These are phyloP conservation scores for Astrothelium subdiscretum DNA, from an alignment of 495 filamentous ascomycete genomes.

Conservation along the genomic window DNA sequence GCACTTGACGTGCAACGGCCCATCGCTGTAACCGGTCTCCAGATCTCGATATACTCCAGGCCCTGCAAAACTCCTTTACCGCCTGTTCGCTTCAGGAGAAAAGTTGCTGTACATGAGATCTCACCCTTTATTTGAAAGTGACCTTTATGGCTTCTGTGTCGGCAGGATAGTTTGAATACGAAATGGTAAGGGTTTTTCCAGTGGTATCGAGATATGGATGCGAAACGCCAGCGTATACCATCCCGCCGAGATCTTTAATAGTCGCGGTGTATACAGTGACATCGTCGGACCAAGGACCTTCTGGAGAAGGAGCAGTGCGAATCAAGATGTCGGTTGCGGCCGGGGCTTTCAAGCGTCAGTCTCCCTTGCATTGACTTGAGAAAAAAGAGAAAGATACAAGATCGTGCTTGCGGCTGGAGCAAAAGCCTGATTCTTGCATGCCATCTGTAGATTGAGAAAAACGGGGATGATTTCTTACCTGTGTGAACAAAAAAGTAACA, in stretches of 20 bases:
- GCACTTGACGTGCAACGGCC: no score
- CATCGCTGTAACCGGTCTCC: no score
- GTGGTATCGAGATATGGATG: neutral
- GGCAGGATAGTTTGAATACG: neutral
- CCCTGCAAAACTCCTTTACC: no score
- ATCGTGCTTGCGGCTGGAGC: neutral
- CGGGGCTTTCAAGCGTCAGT: neutral
- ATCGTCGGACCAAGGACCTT: conserved; percentile 1
- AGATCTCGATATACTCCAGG: no score
- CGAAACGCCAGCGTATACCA: neutral
- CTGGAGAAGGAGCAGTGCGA: neutral
- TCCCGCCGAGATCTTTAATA: neutral
- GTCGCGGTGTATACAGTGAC: neutral
- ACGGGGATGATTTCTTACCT: no score
- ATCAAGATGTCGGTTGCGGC: neutral
- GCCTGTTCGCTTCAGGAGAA: no score
- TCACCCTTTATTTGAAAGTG: neutral
- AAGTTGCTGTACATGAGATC: neutral
- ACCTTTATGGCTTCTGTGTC: neutral
- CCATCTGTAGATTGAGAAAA: no score
- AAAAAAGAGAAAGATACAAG: neutral
- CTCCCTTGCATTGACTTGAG: neutral
- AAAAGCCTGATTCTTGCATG: no score
- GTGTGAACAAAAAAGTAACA: neutral
- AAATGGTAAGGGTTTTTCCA: neutral